Percentiles rank a stretch among this genome's conserved stretches.
Evolutionary conservation across 306 rosid species (phyloP).

Genomic region (Fagus crenata): DNA sequence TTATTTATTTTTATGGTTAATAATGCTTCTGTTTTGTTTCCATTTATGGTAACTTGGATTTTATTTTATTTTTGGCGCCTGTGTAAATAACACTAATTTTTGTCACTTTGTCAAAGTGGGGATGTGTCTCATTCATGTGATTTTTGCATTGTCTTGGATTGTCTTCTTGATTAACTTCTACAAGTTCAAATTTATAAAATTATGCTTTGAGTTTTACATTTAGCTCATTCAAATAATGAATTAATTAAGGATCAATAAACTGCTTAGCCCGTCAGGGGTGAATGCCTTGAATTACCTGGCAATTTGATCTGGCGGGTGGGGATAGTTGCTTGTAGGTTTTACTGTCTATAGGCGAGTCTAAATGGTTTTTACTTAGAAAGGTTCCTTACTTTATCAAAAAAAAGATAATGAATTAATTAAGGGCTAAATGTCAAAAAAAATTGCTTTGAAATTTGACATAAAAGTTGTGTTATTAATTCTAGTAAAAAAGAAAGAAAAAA

Average conservation of each 20-base stretch:
- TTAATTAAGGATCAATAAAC: no score
- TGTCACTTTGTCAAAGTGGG: no score
- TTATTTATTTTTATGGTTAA: no score
- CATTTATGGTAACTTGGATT: slow-evolving; percentile 5
- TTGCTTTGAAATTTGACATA: slow-evolving; percentile 2
- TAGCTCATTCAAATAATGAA: background rate
- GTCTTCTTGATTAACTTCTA: background rate
- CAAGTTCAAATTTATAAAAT: background rate
- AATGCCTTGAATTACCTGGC: no score
- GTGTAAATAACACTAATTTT: background rate
- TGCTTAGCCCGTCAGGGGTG: no score
- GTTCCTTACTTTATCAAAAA: no score
- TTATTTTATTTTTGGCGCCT: background rate
- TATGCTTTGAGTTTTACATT: background rate
- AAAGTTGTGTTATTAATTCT: background rate
- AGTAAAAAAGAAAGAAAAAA: background rate
- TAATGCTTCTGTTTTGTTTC: background rate
- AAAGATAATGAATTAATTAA: no score
- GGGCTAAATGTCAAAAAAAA: background rate
- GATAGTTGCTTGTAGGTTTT: no score
- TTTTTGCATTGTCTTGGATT: slow-evolving; percentile 3
- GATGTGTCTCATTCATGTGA: background rate
- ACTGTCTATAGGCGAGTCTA: no score
- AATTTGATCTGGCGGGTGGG: no score
- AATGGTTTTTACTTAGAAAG: no score